Evolutionary conservation across 306 rosid genomes (phyloP), one percentile per base, ranked within the genome.

Genomic region (Morella rubra): DNA sequence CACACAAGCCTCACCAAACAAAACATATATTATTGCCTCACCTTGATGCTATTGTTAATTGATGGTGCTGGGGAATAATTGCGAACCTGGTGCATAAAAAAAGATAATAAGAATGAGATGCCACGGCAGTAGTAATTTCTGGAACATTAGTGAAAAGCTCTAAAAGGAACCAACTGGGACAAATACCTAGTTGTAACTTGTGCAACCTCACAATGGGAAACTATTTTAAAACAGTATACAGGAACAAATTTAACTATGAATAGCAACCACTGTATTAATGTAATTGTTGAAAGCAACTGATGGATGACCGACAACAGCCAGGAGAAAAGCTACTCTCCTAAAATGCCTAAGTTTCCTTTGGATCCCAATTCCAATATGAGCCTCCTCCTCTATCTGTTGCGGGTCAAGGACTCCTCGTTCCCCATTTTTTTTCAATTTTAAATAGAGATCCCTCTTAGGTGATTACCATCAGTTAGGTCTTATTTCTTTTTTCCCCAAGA

Each of bases 21-120:
- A 68, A 64, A 10, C 64, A 53, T 37, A 69, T 46, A 54, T 58
- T 44, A 69, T 18, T 53, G 66, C 55, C 96, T 89, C 80, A 95
- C 99, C 97, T 95, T 95, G 87, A 95, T 95, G 84, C 99, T 93
- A 73, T 90, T 95, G 89, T 95, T 95, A 68, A 95, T 92, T 65
- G 91, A 75, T 46, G 99, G 99, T 87, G 75, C 79, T 52, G 96
- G 97, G 68, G 96, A 59, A 86, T 89, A 95, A 86, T 95, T 95
- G 82, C 88, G 97, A 83, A 95, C 99, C 99, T 95, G 87, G 69
- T 50, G 69, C 84, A 82, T 61, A 68, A 72, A 52, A 49, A 77
- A 67, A 67, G 61, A 59, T 62, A 81, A 58, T 52, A 56, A 77
- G 40, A 71, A 72, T 44, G 56, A 73, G 69, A 80, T 53, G 53